Evolutionary conservation across 805 yeast genomes (phyloP).

Genomic region (Lipomyces kockii): DNA sequence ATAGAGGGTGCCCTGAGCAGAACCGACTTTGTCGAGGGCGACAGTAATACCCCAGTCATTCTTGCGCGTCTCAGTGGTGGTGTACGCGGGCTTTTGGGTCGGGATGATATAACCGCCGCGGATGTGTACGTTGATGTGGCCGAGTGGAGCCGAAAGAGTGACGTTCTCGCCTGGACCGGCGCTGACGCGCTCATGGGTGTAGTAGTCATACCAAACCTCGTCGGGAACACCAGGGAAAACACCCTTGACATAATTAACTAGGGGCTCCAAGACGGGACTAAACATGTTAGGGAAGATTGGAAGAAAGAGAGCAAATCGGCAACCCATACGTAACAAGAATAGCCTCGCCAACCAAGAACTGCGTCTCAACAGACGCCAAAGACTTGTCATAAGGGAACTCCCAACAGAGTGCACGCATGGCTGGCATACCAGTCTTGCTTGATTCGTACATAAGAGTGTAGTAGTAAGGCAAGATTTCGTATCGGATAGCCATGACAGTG

Average conservation of each 20-base stretch:
- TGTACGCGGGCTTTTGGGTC: conserved; percentile 55
- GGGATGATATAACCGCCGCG: conserved; percentile 66
- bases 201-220: conserved; percentile 20
- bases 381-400: conserved; percentile 32
- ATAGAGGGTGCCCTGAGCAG: conserved; percentile 59
- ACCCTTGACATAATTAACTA: conserved; percentile 45
- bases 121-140: conserved; percentile 55
- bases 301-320: conserved; percentile 42
- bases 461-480: conserved; percentile 64
- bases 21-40: conserved; percentile 53
- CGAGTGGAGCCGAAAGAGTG: conserved; percentile 49
- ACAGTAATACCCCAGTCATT: conserved; percentile 74
- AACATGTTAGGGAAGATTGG: conserved; percentile 37
- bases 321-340: conserved; percentile 52
- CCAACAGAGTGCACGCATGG: conserved; percentile 65
- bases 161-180: conserved; percentile 44
- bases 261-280: conserved; percentile 46
- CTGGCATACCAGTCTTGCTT: conserved; percentile 59
- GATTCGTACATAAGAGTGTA: conserved; percentile 69
- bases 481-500: conserved; percentile 44
- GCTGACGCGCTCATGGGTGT: conserved; percentile 42
- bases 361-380: conserved; percentile 64
- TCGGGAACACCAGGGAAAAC: conserved; percentile 49
- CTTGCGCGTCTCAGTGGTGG: conserved; percentile 65
- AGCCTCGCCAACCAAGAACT: conserved; percentile 66